Base-by-base conservation (phyloP, 148 eudicot species). In the Rhododendron mucronatum region DNA sequence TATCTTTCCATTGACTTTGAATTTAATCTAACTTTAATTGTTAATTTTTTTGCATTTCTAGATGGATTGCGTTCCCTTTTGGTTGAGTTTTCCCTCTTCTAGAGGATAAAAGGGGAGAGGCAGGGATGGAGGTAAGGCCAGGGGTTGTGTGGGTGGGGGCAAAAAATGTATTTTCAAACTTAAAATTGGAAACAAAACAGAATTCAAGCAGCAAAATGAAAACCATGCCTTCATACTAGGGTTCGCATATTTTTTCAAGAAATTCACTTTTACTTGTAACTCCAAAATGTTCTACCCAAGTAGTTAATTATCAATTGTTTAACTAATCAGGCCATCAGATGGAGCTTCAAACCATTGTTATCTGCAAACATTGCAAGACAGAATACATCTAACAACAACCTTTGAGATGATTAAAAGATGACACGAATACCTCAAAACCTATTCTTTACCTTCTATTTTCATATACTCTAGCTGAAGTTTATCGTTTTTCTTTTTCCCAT, bases 371-470 rank as follows among this genome's bases (percentile, higher is more conserved):
- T 33, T 41, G 51, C 53, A 45, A 35, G n/a, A 82, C 33, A n/a
- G 50, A 61, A 61, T n/a, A 82, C 59, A 55, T 33, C 67, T 81
- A 78, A 44, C 30, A 37, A 15, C 59, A 26, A 48, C 50, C 16
- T 44, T 67, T 67, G 11, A 83, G 78, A 45, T 44, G 78, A 71
- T 26, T 39, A 83, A 81, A 83, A 45, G 48, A 71, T 67, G 48
- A 53, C 45, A 0, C 48, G 30, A 37, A 39, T 23, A 44, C 57
- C 59, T 50, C 28, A 20, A 84, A 48, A 73, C 35, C 44, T 35
- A 50, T 75, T 18, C 48, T 39, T 8, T 18, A 20, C 26, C 14
- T 7, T 75, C n/a, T 16, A 75, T 6, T 35, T 7, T 75, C 78
- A 18, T 35, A 37, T 7, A 16, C 76, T 71, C 76, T 30, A 12